Evolutionary conservation across 208 protist species (phyloP), one percentile per base, ranked within the genome.

Genomic region (Wallacemonas sp.): DNA sequence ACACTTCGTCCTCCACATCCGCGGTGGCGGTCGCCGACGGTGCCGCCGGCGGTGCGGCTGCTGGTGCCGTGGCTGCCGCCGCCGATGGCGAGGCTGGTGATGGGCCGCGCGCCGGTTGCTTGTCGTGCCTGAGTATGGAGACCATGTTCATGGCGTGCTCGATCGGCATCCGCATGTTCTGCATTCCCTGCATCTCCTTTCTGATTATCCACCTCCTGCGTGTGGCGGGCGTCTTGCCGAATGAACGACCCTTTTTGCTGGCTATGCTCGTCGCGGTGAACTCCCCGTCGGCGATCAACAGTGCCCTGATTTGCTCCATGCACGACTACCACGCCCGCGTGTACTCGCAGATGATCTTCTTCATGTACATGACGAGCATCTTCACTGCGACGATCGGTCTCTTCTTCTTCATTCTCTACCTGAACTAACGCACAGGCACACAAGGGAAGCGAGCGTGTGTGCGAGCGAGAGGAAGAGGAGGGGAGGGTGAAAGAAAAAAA

Each of bases 281-380:
- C 58, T 72, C 75, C 8, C 75, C 75, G 55, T 71, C 75, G 9
- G 70, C 70, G 0, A 72, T 81, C 6, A 81, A 81, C 26, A 66
- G 62, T 27, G 69, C 70, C 0, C 65, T 76, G 41, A 72, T 83
- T 43, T 78, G 69, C 65, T 70, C 68, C 12, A 72, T 76, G 60
- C 65, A 79, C 47, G 52, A 57, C 30, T 79, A 76, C 34, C 68
- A 76, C 52, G 64, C 65, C 29, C 54, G 64, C 30, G 63, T 71
- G 46, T 76, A 71, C 49, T 44, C 65, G 8, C 65, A 69, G 55
- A 58, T 79, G 33, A 56, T 83, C 33, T 56, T 72, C 27, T 70
- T 72, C 49, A 78, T 76, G 78, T 75, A 79, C 70, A 23, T 68
- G 2, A 57, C 64, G 14, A 65, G 58, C 26, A 72, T 74, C 36